Evolutionary conservation across 139 green algal species (phyloP).

Genomic region (Closterium sp.): DNA sequence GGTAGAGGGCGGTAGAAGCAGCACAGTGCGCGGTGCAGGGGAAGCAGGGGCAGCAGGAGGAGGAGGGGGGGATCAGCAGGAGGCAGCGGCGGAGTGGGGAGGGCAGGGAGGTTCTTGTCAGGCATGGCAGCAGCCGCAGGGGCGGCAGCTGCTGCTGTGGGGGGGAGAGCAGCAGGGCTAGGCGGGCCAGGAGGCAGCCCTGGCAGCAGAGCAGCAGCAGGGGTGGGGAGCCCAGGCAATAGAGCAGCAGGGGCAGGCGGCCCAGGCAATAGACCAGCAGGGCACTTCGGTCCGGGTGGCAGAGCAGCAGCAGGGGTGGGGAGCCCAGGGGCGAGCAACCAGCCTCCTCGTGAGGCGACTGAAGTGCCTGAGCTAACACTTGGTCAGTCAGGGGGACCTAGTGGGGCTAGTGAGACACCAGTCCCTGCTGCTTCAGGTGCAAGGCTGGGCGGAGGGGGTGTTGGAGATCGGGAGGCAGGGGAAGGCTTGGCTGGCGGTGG

Average conservation of each 20-base stretch:
- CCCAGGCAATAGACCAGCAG: background rate
- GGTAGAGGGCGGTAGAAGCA: background rate
- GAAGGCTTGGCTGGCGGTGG: too few relatives aligned
- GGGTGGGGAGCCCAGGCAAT: background rate
- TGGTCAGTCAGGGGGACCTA: too few relatives aligned
- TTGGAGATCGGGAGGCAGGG: background rate
- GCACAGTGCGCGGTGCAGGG: background rate
- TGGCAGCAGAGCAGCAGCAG: too few relatives aligned
- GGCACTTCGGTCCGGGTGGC: too few relatives aligned
- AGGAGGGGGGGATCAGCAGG: background rate
- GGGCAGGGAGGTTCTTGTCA: background rate
- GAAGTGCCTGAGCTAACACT: too few relatives aligned
- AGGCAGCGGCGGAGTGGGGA: background rate
- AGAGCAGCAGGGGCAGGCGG: background rate
- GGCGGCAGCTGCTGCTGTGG: background rate
- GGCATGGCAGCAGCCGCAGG: background rate
- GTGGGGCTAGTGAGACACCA: too few relatives aligned
- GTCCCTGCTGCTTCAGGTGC: too few relatives aligned
- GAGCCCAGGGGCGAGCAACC: too few relatives aligned
- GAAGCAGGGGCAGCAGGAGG: background rate
- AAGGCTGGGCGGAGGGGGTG: background rate
- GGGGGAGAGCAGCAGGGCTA: background rate
- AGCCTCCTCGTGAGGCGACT: too few relatives aligned
- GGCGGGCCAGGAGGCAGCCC: background rate
- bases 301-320: background rate